Evolutionary conservation across 2,329 filamentous ascomycete species (phyloP).

Genomic region (Colletotrichum cordylinicola): DNA sequence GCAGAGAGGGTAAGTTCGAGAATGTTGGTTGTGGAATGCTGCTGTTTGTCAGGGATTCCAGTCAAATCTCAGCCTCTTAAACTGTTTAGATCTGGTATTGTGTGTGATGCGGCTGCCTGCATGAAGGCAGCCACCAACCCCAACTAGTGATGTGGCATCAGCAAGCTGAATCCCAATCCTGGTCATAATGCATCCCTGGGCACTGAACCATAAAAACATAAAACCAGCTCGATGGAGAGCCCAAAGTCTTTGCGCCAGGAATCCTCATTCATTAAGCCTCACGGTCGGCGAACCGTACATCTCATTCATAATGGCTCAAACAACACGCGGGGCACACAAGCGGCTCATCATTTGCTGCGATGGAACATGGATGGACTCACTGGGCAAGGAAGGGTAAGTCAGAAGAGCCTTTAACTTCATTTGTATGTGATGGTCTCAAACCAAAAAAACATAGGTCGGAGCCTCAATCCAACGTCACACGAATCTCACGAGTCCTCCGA

Average conservation of each 20-base stretch:
- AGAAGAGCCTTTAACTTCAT: conserved; percentile 36
- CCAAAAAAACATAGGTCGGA: neutral
- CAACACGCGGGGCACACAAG: conserved; percentile 33
- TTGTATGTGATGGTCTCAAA: neutral
- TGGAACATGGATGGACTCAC: conserved; percentile 58
- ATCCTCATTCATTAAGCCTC: neutral
- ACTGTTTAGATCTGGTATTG: neutral
- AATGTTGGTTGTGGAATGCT: neutral
- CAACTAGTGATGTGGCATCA: neutral
- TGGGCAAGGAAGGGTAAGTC: conserved; percentile 40
- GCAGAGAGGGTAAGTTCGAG: neutral
- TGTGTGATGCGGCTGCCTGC: neutral
- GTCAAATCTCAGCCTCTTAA: neutral
- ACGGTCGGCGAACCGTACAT: neutral
- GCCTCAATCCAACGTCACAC: conserved; percentile 62
- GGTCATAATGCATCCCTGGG: neutral
- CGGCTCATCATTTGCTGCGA: conserved; percentile 58
- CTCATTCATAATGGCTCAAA: neutral
- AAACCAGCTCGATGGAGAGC: neutral
- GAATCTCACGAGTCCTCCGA: conserved; percentile 63
- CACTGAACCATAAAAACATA: neutral
- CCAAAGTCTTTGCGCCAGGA: neutral
- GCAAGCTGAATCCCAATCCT: neutral
- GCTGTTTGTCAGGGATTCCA: neutral
- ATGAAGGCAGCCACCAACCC: neutral